phyloP scores from a whole-genome alignment of 768 basidiomycete genomes.

The Dioszegia crocea region DNA sequence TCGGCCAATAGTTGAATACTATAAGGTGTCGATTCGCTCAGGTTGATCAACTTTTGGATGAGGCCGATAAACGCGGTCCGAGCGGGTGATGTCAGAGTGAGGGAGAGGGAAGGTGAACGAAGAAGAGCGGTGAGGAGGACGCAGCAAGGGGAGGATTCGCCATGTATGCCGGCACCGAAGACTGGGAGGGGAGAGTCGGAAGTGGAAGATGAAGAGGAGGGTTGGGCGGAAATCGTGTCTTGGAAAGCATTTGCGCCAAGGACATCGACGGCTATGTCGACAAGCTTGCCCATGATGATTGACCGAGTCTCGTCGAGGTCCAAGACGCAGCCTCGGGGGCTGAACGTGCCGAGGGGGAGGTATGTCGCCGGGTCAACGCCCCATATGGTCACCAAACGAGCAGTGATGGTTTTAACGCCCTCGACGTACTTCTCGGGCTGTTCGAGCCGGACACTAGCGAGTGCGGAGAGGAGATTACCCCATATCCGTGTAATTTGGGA shows the following conservation, averaged over 20 bases:
- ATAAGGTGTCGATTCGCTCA: slow-evolving; percentile 23
- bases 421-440: slow-evolving; percentile 11
- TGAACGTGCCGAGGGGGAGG: slow-evolving; percentile 22
- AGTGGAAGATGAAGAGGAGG: neutral
- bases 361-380: slow-evolving; percentile 29
- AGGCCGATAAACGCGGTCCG: slow-evolving; percentile 1
- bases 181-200: neutral
- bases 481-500: slow-evolving; percentile 19
- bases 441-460: slow-evolving; percentile 9
- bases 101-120: slow-evolving; percentile 5
- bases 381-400: slow-evolving; percentile 28
- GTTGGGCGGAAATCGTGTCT: neutral
- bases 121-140: slow-evolving; percentile 31
- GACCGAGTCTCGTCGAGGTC: slow-evolving; percentile 17
- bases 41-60: slow-evolving; percentile 9
- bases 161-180: slow-evolving; percentile 26
- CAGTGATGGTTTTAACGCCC: slow-evolving; percentile 21
- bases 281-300: slow-evolving; percentile 15
- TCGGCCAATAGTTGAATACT: too few species aligned
- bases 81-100: neutral
- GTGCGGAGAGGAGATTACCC: slow-evolving; percentile 26
- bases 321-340: slow-evolving; percentile 1
- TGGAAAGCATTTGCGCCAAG: slow-evolving; percentile 19
- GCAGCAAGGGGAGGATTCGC: slow-evolving; percentile 20
- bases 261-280: slow-evolving; percentile 11